Conservation (phyloP, 495 filamentous ascomycete genomes). For the Lindgomyces ingoldianus region DNA sequence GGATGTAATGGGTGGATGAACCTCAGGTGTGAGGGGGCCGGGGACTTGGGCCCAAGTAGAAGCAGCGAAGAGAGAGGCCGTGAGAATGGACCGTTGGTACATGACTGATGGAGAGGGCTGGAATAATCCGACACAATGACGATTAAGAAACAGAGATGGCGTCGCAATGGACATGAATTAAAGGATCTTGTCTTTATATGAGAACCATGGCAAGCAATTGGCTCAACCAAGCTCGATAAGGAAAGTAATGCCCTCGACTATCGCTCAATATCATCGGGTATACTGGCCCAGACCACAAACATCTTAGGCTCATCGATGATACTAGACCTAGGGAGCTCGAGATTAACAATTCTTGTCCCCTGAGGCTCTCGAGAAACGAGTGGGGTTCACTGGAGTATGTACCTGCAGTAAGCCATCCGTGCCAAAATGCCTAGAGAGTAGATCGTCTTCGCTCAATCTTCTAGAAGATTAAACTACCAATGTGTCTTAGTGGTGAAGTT, state of each 20-base stretch:
- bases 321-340: neutral
- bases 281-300: neutral
- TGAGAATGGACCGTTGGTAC: neutral
- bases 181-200: no score
- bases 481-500: neutral
- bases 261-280: neutral
- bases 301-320: neutral
- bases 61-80: slow-evolving; percentile 7
- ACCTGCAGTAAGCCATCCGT: neutral
- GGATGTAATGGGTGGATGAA: slow-evolving; percentile 54
- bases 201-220: no score
- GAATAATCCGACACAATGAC: no score
- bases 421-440: neutral
- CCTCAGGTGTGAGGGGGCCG: slow-evolving; percentile 35
- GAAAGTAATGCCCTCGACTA: no score
- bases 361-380: neutral
- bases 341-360: neutral
- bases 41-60: slow-evolving; percentile 5
- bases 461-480: neutral
- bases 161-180: no score
- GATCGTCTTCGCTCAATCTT: slow-evolving; percentile 2
- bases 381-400: neutral
- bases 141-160: no score
- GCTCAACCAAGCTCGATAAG: no score
- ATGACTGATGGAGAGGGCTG: neutral